Conservation (phyloP, 257 asterid genomes). For the Lithospermum erythrorhizon region DNA sequence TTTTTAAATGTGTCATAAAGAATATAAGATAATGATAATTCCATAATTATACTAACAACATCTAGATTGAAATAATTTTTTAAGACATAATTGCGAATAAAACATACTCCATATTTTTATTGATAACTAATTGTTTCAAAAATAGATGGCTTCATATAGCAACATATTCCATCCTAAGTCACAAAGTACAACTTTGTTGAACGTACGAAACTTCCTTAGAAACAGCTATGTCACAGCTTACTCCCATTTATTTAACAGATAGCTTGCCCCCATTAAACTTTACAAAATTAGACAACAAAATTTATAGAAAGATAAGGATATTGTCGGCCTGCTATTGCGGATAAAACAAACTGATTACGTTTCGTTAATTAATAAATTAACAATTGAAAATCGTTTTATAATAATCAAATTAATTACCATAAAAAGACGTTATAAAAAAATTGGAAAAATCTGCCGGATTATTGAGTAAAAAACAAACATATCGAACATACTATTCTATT, state of each 20-base stretch:
- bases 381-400: not conserved
- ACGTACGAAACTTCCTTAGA: not conserved
- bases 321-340: not conserved
- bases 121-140: no score
- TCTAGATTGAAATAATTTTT: no score
- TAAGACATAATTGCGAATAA: no score
- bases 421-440: no score
- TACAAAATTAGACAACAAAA: not conserved
- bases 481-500: not conserved
- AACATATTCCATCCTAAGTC: not conserved
- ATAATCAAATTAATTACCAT: not conserved
- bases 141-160: no score
- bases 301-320: not conserved
- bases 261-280: not conserved
- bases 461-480: not conserved
- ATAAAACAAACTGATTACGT: not conserved
- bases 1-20: no score
- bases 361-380: not conserved
- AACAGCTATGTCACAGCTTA: not conserved
- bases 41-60: no score
- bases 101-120: no score
- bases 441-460: not conserved
- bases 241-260: not conserved
- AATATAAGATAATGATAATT: no score
- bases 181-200: not conserved